Evolutionary conservation across 148 eudicot species (phyloP), one percentile per base, ranked within the genome.

Genomic region (Drosera capensis): DNA sequence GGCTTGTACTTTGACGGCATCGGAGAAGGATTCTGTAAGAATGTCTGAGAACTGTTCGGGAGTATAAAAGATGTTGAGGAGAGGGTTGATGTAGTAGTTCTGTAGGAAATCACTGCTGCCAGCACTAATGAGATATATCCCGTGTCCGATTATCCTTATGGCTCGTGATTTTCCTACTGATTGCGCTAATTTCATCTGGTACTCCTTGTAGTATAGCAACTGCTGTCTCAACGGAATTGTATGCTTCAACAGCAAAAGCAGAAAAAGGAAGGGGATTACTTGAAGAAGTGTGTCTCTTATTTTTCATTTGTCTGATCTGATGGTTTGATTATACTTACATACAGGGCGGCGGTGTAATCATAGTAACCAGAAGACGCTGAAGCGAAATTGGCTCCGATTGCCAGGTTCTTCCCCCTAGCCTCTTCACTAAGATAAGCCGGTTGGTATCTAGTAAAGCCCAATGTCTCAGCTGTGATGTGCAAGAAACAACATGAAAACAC

Each of bases 291-390:
- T 3, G n/a, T 37, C 3, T 13, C 3, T 37, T 6, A 6, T 8
- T 37, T 3, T 24, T 17, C 3, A 16, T 20, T 16, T 25, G 40
- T 40, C 20, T 18, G 18, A 17, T 24, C 15, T 2, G 12, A 38
- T 29, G 15, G 21, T 24, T 25, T 11, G 22, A 16, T 19, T 9
- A 40, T 20, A 57, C 79, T 65, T 68, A 81, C 92, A 60, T 74
- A 81, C 26, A 81, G 48, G 36, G 68, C 52, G 0, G 92, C 70
- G 7, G 92, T 81, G 28, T 50, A 47, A 34, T 68, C 78, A 43
- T 81, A 73, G 48, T 81, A 81, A 21, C 92, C 92, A 19, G 92
- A 77, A 42, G 80, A 68, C 19, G 73, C 92, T 6, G 92, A 81
- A 5, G 92, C 92, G 14, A 81, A 81, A 56, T 81, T 81, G 47